A percentile compares a stretch with the other conserved stretches of the same genome.
These are phyloP conservation scores for Annulohypoxylon maeteangense DNA, from an alignment of 495 filamentous ascomycete species.

Conservation along the genomic window DNA sequence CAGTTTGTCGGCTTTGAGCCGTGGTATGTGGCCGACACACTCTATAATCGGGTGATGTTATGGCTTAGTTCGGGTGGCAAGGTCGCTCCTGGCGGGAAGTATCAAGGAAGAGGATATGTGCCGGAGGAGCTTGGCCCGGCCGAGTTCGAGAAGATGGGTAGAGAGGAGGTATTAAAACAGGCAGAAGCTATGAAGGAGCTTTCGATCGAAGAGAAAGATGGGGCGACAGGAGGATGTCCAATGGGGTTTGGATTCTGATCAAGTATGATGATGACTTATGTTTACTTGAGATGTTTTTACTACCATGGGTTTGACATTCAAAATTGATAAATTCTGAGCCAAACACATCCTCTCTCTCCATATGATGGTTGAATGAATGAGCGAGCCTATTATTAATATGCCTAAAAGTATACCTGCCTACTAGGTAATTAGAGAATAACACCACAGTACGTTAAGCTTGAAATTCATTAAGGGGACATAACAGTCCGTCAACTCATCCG, in stretches of 20 bases:
- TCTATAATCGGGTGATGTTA: conserved; percentile 64
- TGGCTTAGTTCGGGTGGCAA: conserved; percentile 60
- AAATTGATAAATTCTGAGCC: neutral
- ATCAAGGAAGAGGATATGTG: conserved; percentile 65
- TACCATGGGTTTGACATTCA: neutral
- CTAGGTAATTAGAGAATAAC: neutral
- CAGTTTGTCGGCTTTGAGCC: conserved; percentile 61
- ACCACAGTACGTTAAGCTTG: neutral
- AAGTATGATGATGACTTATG: neutral
- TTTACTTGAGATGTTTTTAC: neutral
- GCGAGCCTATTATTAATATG: neutral
- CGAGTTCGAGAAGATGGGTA: conserved; percentile 64
- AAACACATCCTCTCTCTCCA: neutral
- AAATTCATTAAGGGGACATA: neutral
- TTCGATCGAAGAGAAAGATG: conserved; percentile 18
- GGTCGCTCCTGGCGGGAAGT: conserved; percentile 64
- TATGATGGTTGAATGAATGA: neutral
- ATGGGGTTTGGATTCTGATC: conserved; percentile 15
- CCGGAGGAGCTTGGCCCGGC: conserved; percentile 67
- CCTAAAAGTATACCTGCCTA: neutral
- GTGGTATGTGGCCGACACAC: conserved; percentile 68
- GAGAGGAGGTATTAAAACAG: conserved; percentile 57
- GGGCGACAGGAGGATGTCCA: conserved; percentile 27
- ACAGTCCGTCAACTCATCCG: neutral
- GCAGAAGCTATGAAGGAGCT: conserved; percentile 45